Evolutionary conservation across 2,329 filamentous ascomycete species (phyloP).

Genomic region (Fusarium denticulatum): DNA sequence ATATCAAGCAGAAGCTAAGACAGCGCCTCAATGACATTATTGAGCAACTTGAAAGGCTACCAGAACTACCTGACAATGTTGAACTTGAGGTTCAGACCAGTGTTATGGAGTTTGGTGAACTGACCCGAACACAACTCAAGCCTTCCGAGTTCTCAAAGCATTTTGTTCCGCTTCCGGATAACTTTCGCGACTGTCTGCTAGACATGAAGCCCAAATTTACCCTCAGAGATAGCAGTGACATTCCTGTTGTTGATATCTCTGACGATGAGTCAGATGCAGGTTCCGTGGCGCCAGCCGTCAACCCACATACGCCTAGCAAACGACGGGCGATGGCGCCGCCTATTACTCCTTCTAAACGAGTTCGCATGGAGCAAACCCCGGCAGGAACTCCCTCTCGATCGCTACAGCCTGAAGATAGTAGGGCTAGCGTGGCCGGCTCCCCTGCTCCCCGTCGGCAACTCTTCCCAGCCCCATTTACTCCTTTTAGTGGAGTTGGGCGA

Average conservation of each 20-base stretch:
- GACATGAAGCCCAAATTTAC: constrained; percentile 59
- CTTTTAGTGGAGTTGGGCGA: constrained; percentile 52
- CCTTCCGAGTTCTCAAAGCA: constrained; percentile 54
- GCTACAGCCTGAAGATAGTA: constrained; percentile 54
- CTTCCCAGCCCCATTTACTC: constrained; percentile 51
- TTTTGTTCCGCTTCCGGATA: constrained; percentile 59
- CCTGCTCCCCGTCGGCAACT: constrained; percentile 13
- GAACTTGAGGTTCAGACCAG: constrained; percentile 71
- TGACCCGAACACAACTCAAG: constrained; percentile 60
- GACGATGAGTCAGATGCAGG: constrained; percentile 53
- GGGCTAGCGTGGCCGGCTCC: constrained; percentile 32
- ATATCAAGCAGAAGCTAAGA: constrained; percentile 64
- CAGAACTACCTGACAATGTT: constrained; percentile 74
- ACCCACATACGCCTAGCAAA: constrained; percentile 44
- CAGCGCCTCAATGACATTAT: constrained; percentile 62
- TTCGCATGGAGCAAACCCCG: constrained; percentile 34
- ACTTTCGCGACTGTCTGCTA: constrained; percentile 61
- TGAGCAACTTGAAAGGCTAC: constrained; percentile 65
- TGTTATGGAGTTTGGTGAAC: constrained; percentile 65
- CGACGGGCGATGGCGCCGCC: constrained; percentile 42
- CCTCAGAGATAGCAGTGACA: constrained; percentile 52
- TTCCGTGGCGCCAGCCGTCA: constrained; percentile 33
- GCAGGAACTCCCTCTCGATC: constrained; percentile 24
- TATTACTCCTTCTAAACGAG: constrained; percentile 50
- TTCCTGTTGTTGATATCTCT: constrained; percentile 51